Base-by-base conservation (phyloP, 2,329 filamentous ascomycete species). In the Sarocladium brachiariae region DNA sequence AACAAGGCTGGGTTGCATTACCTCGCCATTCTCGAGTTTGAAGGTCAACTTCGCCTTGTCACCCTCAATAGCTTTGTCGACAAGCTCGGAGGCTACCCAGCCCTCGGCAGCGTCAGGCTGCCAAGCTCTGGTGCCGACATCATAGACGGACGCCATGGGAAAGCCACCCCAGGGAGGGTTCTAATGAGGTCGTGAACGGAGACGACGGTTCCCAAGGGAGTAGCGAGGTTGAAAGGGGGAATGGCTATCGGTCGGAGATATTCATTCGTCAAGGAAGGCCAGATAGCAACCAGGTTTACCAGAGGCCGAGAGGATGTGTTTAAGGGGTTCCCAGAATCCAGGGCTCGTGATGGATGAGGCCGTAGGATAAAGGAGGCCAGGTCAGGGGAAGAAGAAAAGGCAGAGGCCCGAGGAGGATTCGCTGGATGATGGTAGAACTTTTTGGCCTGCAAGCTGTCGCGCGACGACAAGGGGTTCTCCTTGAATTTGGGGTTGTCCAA, bases 121-220 rank as follows among this genome's bases (percentile, higher is more conserved):
- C 93, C 93, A 99, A 67, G 91, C 93, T 81, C 89, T 84, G 63
- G 92, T 97, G 66, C 92, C 93, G 65, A 96, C 83, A 78, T 97
- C 91, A 75, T 95, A 97, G 67, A 82, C 89, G 72, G 95, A 87
- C 75, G 89, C 89, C 91, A 96, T 95, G 71, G 66, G 50, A 50
- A 52, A 43, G 50, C 51, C 47, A 24, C 48, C 18, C 34, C n/a
- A 39, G n/a, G 7, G 31, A 39, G 35, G 35, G 35, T 39, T 39
- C 35, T 39, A 35, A n/a, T 37, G 47, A 33, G n/a, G 21, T 41
- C n/a, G 48, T 25, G 23, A 23, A 21, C 31, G 23, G 35, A 30
- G 48, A n/a, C 34, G 16, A n/a, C 25, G 30, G 45, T 25, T 33
- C 25, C 25, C 14, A 21, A 34, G 30, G 45, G 25, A 34, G 25